A percentile compares a stretch with the other conserved stretches of the same genome.
These are phyloP conservation scores for Colletotrichum eremochloae DNA, from an alignment of 2,329 filamentous ascomycete species.

Conservation along the genomic window DNA sequence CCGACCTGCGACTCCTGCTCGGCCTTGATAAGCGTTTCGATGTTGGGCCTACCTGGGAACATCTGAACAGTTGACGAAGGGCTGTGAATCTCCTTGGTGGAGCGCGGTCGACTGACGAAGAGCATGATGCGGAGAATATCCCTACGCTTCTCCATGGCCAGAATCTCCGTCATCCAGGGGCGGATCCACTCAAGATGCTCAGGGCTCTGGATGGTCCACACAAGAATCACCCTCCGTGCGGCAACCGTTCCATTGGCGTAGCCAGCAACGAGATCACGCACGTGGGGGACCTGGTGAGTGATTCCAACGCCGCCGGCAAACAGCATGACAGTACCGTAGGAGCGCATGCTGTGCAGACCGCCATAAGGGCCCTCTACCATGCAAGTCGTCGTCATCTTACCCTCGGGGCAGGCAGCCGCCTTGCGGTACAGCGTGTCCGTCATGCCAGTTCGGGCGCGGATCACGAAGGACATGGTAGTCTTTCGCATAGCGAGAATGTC, in stretches of 20 bases:
- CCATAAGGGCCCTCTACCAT: constrained; percentile 84
- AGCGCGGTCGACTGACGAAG: constrained; percentile 80
- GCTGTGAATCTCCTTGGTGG: constrained; percentile 84
- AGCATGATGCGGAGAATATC: constrained; percentile 83
- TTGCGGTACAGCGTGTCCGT: constrained; percentile 78
- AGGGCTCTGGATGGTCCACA: constrained; percentile 84
- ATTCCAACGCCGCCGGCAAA: constrained; percentile 87
- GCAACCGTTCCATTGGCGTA: constrained; percentile 78
- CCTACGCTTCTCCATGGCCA: constrained; percentile 79
- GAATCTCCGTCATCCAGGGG: constrained; percentile 85
- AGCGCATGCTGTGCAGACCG: constrained; percentile 77
- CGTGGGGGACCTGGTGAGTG: constrained; percentile 82
- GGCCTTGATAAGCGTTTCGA: constrained; percentile 77
- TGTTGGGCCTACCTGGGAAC: constrained; percentile 84
- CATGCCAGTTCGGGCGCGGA: constrained; percentile 80
- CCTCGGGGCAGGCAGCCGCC: constrained; percentile 71
- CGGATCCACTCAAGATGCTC: constrained; percentile 88
- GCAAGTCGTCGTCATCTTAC: constrained; percentile 73
- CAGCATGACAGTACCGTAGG: constrained; percentile 83
- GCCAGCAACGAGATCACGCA: constrained; percentile 78
- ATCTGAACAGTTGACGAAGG: constrained; percentile 84
- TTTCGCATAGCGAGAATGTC: constrained; percentile 72
- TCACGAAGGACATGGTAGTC: constrained; percentile 77
- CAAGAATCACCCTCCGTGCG: constrained; percentile 77
- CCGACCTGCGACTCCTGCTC: constrained; percentile 83